These are phyloP conservation scores for Parasarocladium wereldwijsianum DNA, from an alignment of 2,329 filamentous ascomycete genomes.

Conservation along the genomic window DNA sequence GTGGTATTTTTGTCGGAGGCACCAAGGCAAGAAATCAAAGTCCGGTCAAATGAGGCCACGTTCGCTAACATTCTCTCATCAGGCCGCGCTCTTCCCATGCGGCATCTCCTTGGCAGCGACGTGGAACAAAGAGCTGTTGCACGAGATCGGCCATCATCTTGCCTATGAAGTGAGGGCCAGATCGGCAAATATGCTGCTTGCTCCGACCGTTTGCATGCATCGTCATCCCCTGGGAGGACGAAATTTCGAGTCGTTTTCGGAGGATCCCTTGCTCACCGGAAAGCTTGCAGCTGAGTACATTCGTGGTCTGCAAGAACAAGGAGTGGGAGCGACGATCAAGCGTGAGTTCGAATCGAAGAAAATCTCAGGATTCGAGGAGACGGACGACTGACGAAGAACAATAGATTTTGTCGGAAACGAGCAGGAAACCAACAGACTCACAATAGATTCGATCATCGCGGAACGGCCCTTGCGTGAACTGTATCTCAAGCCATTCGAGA, in stretches of 20 bases:
- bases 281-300: slow-evolving; percentile 59
- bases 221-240: slow-evolving; percentile 70
- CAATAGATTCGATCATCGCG: slow-evolving; percentile 15
- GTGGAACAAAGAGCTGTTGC: slow-evolving; percentile 59
- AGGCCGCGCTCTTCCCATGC: slow-evolving; percentile 68
- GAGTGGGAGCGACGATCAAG: slow-evolving; percentile 66
- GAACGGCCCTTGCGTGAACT: slow-evolving; percentile 21
- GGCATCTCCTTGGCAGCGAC: slow-evolving; percentile 66
- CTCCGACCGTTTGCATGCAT: slow-evolving; percentile 70
- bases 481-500: slow-evolving; percentile 29
- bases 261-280: slow-evolving; percentile 66
- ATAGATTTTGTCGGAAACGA: slow-evolving; percentile 57
- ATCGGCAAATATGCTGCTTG: slow-evolving; percentile 59
- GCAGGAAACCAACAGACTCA: slow-evolving; percentile 41
- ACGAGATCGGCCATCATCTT: slow-evolving; percentile 55
- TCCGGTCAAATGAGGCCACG: not conserved
- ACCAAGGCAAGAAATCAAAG: slow-evolving; percentile 33
- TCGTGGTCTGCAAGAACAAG: slow-evolving; percentile 56
- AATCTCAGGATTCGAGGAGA: not conserved
- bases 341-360: slow-evolving; percentile 28
- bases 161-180: slow-evolving; percentile 59
- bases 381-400: not conserved
- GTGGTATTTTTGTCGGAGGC: slow-evolving; percentile 53
- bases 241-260: slow-evolving; percentile 78
- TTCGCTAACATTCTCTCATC: slow-evolving; percentile 9